Base-by-base conservation (phyloP, 1,284 basidiomycete genomes). In the Cystobasidium slooffiae region DNA sequence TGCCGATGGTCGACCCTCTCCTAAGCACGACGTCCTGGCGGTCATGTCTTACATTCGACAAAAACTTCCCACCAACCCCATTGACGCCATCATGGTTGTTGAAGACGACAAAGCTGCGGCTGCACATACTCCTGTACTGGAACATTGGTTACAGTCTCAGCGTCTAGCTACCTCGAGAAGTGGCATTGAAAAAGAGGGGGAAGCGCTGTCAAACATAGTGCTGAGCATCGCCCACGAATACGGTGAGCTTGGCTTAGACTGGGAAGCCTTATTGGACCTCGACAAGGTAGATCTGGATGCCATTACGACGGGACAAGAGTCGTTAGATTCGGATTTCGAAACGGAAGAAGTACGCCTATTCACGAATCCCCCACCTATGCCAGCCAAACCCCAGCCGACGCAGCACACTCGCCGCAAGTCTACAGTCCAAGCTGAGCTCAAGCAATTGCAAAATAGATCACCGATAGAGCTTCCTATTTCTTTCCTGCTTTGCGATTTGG, bases 11-110 rank as follows among this genome's bases (percentile, higher is more conserved):
- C 73, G 65, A 12, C 67, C 73, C 9, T 56, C 59, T 46, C 65
- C 73, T 1, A 61, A 64, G 39, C 67, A 75, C 66, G 73, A 75
- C 41, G 73, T 75, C 6, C 49, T 63, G 22, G 41, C 53, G 24
- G 73, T 68, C 10, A 62, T 69, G 56, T 31, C 56, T 5, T 75
- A 75, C 43, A 58, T 68, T 59, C 58, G 66, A 1, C 44, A 47
- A 10, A 61, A 69, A 20, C 43, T 68, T 7, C 47, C 49, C 0
- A 41, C 12, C n/a, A 62, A 68, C 52, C 65, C 72, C 1, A 16
- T 73, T n/a, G 70, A 73, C 41, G 52, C 0, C 3, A 8, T 66
- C 16, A 31, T 73, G 6, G 22, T 41, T 39, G 70, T 73, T 4
- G 69, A 72, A 18, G 31, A 41, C 2, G 70, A 43, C 18, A 24